A percentile compares a stretch with the other conserved stretches of the same genome.
phyloP scores from a whole-genome alignment of 192 early-diverging fungal species.

The Chytriomyces confervae region DNA sequence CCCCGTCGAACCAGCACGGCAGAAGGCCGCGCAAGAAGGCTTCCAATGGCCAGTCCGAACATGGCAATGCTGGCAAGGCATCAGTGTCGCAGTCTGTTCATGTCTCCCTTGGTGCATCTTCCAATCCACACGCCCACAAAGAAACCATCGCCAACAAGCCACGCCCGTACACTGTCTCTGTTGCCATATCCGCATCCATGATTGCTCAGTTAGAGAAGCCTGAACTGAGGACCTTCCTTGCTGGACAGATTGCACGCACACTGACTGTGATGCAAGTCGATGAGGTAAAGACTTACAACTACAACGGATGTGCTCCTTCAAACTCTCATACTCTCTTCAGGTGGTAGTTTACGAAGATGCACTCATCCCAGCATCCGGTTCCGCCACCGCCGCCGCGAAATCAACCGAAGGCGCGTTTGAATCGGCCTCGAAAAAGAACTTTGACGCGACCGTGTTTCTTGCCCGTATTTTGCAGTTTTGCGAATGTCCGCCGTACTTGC shows the following conservation, averaged over 20 bases:
- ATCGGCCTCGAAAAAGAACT: constrained; percentile 42
- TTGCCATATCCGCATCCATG: constrained; percentile 71
- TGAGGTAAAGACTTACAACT: constrained; percentile 39
- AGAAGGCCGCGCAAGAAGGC: neutral
- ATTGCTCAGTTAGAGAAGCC: constrained; percentile 65
- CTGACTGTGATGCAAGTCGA: constrained; percentile 67
- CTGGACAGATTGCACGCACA: constrained; percentile 70
- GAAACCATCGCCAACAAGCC: neutral
- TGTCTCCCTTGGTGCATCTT: no score
- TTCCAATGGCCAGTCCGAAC: neutral
- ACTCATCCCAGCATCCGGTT: constrained; percentile 19
- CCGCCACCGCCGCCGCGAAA: neutral
- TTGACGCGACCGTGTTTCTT: constrained; percentile 67
- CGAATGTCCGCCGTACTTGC: constrained; percentile 74
- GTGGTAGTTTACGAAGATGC: constrained; percentile 70
- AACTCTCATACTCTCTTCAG: no score
- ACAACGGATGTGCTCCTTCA: no score
- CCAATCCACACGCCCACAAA: no score
- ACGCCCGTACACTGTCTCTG: constrained; percentile 60
- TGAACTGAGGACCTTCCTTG: constrained; percentile 73
- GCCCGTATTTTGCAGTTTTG: constrained; percentile 70
- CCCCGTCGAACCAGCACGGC: neutral
- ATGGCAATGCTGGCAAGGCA: neutral
- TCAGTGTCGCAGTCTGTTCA: no score
- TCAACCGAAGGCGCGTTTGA: constrained; percentile 38